These are phyloP conservation scores for Penicillium sp. DNA, from an alignment of 2,329 filamentous ascomycete genomes.

Conservation along the genomic window DNA sequence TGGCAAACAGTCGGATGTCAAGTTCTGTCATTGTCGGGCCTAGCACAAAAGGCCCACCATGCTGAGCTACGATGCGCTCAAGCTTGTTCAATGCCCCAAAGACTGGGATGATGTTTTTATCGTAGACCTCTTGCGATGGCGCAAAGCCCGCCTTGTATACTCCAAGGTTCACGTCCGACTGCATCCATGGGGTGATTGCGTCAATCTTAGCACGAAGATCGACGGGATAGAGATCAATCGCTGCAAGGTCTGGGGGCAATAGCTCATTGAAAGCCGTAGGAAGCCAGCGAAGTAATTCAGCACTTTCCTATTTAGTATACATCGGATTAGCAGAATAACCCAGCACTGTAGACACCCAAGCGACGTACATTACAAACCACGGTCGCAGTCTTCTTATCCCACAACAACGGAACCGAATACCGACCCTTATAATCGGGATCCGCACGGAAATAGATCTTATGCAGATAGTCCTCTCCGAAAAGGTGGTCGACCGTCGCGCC, in stretches of 20 bases:
- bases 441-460: slow-evolving; percentile 65
- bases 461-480: slow-evolving; percentile 61
- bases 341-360: not conserved
- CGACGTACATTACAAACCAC: slow-evolving; percentile 60
- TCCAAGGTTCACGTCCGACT: slow-evolving; percentile 60
- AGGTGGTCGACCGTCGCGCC: slow-evolving; percentile 64
- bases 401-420: slow-evolving; percentile 64
- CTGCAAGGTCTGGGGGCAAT: slow-evolving; percentile 46
- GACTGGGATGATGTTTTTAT: slow-evolving; percentile 57
- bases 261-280: slow-evolving; percentile 60
- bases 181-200: slow-evolving; percentile 57
- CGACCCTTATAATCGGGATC: slow-evolving; percentile 63
- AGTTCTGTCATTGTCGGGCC: slow-evolving; percentile 61
- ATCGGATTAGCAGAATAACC: not conserved
- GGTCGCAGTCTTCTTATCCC: slow-evolving; percentile 61
- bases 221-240: slow-evolving; percentile 58
- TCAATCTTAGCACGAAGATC: slow-evolving; percentile 57
- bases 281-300: slow-evolving; percentile 62
- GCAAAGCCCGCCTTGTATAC: slow-evolving; percentile 68
- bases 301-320: slow-evolving; percentile 20
- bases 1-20: slow-evolving; percentile 62
- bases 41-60: slow-evolving; percentile 60
- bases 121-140: slow-evolving; percentile 58
- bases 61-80: slow-evolving; percentile 52
- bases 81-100: slow-evolving; percentile 65